These are phyloP conservation scores for Fraxinus cuspidata DNA, from an alignment of 257 asterid species.

Conservation along the genomic window DNA sequence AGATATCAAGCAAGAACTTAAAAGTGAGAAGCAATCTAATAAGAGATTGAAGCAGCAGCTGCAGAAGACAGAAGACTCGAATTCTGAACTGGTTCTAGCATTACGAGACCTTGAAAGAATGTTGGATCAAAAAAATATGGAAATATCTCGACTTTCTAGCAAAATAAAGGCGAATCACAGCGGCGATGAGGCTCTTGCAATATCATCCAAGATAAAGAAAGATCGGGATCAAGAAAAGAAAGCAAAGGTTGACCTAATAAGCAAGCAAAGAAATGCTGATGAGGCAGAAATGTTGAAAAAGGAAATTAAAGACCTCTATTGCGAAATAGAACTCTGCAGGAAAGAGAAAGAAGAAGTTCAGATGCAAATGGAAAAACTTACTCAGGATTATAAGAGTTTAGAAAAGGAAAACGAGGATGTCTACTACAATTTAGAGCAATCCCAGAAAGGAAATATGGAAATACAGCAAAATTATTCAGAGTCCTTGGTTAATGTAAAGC, in stretches of 20 bases:
- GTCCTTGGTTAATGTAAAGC: constrained; percentile 52
- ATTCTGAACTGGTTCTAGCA: constrained; percentile 81
- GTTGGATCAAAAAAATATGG: constrained; percentile 68
- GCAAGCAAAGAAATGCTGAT: constrained; percentile 36
- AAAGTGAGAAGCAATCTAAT: constrained; percentile 59
- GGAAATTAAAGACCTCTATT: constrained; percentile 45
- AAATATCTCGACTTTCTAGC: constrained; percentile 59
- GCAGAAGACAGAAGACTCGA: constrained; percentile 85
- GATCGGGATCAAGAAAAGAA: constrained; percentile 39
- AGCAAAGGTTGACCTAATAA: constrained; percentile 30
- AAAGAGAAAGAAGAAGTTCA: constrained; percentile 56
- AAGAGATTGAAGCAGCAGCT: constrained; percentile 56
- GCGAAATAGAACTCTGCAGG: constrained; percentile 66
- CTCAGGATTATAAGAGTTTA: constrained; percentile 47
- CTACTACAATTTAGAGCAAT: constrained; percentile 46
- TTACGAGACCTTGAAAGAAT: constrained; percentile 72
- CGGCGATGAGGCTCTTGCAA: constrained; percentile 42
- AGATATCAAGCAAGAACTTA: constrained; percentile 58
- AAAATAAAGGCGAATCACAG: constrained; percentile 44
- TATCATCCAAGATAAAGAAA: constrained; percentile 29
- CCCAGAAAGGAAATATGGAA: constrained; percentile 47
- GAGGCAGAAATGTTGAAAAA: constrained; percentile 57
- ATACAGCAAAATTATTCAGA: constrained; percentile 49
- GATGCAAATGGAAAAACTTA: constrained; percentile 51
- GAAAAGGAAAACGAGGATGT: constrained; percentile 54